Evolutionary conservation across 1,139 yeast genomes (phyloP), one percentile per base, ranked within the genome.

Genomic region (Magnusiomyces suaveolens): DNA sequence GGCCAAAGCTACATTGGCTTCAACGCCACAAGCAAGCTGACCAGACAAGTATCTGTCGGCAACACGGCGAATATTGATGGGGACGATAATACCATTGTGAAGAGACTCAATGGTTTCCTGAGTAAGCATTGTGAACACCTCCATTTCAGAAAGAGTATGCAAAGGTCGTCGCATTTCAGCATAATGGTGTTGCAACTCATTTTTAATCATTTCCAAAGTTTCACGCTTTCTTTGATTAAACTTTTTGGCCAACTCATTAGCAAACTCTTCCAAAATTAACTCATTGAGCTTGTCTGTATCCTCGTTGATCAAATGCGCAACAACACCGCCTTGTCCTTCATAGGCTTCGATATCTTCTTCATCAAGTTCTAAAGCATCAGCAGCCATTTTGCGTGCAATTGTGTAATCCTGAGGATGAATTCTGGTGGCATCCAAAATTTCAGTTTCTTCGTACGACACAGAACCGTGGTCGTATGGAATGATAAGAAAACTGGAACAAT

Each of bases 361-460:
- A 65, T 90, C 97, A 61, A 89, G 78, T 65, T 94, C 99, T 60
- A 92, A 76, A 1, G 98, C 97, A 74, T 92, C 98, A 1, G 96
- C 94, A 10, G 97, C 97, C 89, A 92, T 90, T 67, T 92, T 92
- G 55, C 94, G 81, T 1, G 97, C 97, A 63, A 92, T 77, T 58
- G 87, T 96, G 67, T 92, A 92, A 70, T 92, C 98, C 70, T 94
- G 97, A 2, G 98, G 98, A 64, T 92, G 99, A 49, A 94, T 89
- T 72, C 98, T 81, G 0, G 98, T 92, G 41, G 95, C 90, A 70
- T 92, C 99, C 60, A 92, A 76, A 52, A 87, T 75, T 64, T 92
- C 97, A 46, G 86, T 80, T 46, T 82, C 81, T 62, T 70, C 83
- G 62, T 76, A 84, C 56, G 78, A 80, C 32, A 71, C 68, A 25